A percentile compares a stretch with the other conserved stretches of the same genome.
phyloP scores from a whole-genome alignment of 2,329 filamentous ascomycete genomes.

The Fusarium setosum region DNA sequence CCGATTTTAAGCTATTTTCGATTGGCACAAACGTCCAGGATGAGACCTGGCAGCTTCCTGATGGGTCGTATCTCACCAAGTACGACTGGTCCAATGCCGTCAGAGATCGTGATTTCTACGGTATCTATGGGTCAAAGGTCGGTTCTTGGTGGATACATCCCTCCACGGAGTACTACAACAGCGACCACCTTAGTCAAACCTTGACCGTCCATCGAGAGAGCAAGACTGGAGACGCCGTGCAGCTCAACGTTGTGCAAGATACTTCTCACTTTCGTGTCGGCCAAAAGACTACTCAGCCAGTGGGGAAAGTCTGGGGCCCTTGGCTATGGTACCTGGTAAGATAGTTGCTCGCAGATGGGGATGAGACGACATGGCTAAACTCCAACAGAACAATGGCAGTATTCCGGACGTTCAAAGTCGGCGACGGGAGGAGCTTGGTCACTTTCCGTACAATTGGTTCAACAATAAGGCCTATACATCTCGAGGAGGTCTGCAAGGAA shows the following conservation, averaged over 20 bases:
- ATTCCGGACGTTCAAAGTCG: not conserved
- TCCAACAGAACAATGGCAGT: slow-evolving; percentile 14
- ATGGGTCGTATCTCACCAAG: slow-evolving; percentile 20
- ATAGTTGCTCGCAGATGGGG: too few species aligned
- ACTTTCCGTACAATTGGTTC: slow-evolving; percentile 23
- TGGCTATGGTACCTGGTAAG: slow-evolving; percentile 26
- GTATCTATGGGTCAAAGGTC: slow-evolving; percentile 20
- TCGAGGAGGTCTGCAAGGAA: slow-evolving; percentile 17
- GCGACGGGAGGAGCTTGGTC: slow-evolving; percentile 9
- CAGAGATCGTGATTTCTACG: slow-evolving; percentile 24
- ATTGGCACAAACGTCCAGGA: slow-evolving; percentile 13
- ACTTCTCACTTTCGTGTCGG: slow-evolving; percentile 22
- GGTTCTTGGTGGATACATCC: slow-evolving; percentile 26
- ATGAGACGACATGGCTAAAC: not conserved
- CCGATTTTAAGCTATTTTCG: slow-evolving; percentile 6
- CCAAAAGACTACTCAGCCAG: slow-evolving; percentile 7
- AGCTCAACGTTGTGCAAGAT: slow-evolving; percentile 24
- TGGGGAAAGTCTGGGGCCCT: slow-evolving; percentile 20
- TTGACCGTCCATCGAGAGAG: slow-evolving; percentile 25
- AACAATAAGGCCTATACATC: slow-evolving; percentile 8
- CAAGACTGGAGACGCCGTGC: slow-evolving; percentile 17
- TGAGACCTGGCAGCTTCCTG: slow-evolving; percentile 17
- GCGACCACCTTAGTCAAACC: slow-evolving; percentile 20
- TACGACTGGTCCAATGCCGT: slow-evolving; percentile 26
- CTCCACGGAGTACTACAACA: slow-evolving; percentile 22